Base-by-base conservation (phyloP, 2,329 filamentous ascomycete genomes). In the Aspergillus tamarii region DNA sequence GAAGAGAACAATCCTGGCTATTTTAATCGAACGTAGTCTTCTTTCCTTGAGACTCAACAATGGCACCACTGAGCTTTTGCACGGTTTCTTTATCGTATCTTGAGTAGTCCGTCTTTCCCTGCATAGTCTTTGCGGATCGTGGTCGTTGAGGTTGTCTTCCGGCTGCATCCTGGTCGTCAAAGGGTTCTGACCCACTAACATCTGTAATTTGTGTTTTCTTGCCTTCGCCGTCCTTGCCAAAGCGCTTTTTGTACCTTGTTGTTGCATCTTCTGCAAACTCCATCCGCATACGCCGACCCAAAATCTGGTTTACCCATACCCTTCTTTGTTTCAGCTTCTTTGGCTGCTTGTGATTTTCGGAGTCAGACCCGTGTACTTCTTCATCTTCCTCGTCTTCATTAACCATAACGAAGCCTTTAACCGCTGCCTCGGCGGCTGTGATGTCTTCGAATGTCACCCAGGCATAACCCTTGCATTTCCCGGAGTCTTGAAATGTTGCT, bases 381-480 rank as follows among this genome's bases (percentile, higher is more conserved):
- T 79, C 77, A 28, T 82, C 82, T 2, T 83, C 39, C 1, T 41
- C 74, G 66, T 83, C 76, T 64, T 82, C 77, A 59, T 78, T 70
- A 39, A 93, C 85, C 80, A 88, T 88, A 64, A 93, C 85, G 72
- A 91, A 97, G 0, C 94, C 94, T 75, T 89, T 89, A 68, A 96
- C 93, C 4, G 91, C 92, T 72, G 85, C 86, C 57, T 89, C 87
- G 0, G 93, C 93, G 0, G 90, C 87, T 62, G 91, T 88, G 12
- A 94, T 75, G 57, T 93, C 89, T 74, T 90, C 89, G 79, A 98
- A 99, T 66, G 92, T 92, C 65, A 99, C 88, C 94, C 95, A 99
- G 7, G 90, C 95, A 80, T 91, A 99, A 21, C 95, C 96, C 82
- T 98, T 98, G 83, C 95, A 99, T 82, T 98, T 99, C 50, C 95